These are phyloP conservation scores for Pseudogymnoascus sp. DNA, from an alignment of 2,329 filamentous ascomycete species.

Conservation along the genomic window DNA sequence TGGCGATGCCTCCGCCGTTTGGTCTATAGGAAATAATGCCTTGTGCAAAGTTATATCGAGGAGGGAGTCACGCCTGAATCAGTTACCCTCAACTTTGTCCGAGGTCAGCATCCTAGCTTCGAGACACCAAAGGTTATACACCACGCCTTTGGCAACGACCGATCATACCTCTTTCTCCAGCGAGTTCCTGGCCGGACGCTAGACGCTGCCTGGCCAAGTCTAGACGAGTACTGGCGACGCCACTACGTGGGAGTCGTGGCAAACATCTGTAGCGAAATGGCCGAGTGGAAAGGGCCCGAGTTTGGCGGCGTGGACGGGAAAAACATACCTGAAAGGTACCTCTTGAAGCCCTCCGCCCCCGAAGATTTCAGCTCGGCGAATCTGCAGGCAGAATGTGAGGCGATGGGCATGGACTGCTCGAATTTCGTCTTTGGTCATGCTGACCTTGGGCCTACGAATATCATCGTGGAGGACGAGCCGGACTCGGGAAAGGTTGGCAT, in stretches of 20 bases:
- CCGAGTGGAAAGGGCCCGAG: no score
- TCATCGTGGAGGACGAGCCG: neutral
- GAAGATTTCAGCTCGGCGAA: no score
- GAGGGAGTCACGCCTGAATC: neutral
- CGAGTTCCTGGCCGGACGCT: neutral
- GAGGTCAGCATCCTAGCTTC: neutral
- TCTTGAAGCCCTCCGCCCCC: no score
- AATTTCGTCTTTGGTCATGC: no score
- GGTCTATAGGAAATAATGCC: neutral
- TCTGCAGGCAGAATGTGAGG: no score
- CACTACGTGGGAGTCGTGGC: no score
- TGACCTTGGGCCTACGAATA: neutral
- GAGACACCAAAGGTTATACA: neutral
- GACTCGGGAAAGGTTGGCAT: neutral
- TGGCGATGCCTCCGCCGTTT: neutral
- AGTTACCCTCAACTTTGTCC: neutral
- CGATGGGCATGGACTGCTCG: no score
- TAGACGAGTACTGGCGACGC: neutral
- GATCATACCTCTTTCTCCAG: neutral
- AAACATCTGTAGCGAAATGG: no score
- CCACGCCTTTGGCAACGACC: neutral
- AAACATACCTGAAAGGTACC: no score
- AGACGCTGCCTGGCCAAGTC: neutral
- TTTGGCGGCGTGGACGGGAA: no score
- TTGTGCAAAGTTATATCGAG: neutral